Conservation (phyloP, 129 eudicot genomes). For the Lonicera japonica region DNA sequence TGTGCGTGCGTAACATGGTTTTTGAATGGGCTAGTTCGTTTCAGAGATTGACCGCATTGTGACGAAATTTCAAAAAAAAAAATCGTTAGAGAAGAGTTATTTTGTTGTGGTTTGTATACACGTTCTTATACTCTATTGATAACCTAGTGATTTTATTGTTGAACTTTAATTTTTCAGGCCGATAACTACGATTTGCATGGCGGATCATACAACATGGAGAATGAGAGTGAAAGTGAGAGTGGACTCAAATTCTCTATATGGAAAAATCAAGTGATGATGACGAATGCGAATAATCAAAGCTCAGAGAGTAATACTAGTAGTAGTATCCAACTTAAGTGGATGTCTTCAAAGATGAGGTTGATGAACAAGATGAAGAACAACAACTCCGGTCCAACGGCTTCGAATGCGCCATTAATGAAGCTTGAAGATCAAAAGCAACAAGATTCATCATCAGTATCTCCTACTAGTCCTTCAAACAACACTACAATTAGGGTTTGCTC, state of each 20-base stretch:
- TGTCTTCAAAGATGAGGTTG: constrained; percentile 60
- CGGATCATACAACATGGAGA: constrained; percentile 8
- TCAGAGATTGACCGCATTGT: no score
- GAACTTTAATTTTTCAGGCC: constrained; percentile 23
- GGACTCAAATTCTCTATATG: constrained; percentile 48
- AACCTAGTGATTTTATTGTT: constrained; percentile 14
- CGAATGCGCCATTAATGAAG: constrained; percentile 2
- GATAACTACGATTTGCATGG: constrained; percentile 21
- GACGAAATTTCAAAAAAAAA: no score
- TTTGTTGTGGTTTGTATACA: no score
- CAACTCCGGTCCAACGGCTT: constrained; percentile 30
- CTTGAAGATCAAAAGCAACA: no score
- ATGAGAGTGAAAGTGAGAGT: constrained; percentile 1
- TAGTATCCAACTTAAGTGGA: constrained; percentile 43
- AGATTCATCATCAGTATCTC: constrained; percentile 21
- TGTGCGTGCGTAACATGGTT: no score
- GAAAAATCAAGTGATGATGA: constrained; percentile 24
- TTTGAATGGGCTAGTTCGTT: no score
- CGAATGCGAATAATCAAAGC: background rate
- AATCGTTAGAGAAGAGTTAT: no score
- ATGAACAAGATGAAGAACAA: constrained; percentile 54
- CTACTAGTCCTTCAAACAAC: constrained; percentile 13
- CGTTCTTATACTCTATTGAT: no score
- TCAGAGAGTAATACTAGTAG: constrained; percentile 1
- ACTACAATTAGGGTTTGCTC: constrained; percentile 66